Conservation (phyloP, 495 filamentous ascomycete genomes). For the Podospora conica region DNA sequence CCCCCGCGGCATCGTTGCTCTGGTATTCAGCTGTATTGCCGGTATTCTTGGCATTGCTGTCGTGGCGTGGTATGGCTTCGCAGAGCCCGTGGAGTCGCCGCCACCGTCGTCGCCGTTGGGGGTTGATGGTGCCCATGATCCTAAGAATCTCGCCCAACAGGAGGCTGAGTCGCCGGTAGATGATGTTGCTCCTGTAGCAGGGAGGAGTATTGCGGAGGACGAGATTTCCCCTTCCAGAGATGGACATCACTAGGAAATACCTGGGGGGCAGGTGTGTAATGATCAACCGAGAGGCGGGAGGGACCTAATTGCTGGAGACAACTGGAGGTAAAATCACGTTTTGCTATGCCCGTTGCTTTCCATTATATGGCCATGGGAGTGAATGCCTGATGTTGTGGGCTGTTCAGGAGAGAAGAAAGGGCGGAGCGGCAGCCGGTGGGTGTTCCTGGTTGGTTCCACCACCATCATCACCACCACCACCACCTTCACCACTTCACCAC, state of each 20-base stretch:
- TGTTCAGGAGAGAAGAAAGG: too few relatives aligned
- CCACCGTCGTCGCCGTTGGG: background rate
- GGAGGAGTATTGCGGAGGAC: background rate
- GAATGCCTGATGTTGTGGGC: too few relatives aligned
- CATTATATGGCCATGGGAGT: too few relatives aligned
- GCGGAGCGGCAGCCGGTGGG: too few relatives aligned
- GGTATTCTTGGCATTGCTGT: constrained; percentile 67
- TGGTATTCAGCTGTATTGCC: constrained; percentile 63
- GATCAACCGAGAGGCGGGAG: too few relatives aligned
- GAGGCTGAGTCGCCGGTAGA: background rate
- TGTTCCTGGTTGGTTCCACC: too few relatives aligned
- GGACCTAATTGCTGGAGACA: too few relatives aligned
- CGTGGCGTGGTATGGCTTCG: constrained; percentile 62
- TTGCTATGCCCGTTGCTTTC: too few relatives aligned
- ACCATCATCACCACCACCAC: too few relatives aligned
- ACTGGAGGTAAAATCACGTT: too few relatives aligned
- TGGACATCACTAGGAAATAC: background rate
- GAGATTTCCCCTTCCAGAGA: background rate
- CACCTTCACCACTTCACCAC: too few relatives aligned
- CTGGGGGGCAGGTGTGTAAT: background rate
- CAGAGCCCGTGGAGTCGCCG: constrained; percentile 5
- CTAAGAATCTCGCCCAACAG: background rate
- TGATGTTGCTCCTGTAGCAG: background rate
- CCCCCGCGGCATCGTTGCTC: constrained; percentile 60
- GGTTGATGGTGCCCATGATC: background rate